Base-by-base conservation (phyloP, 2,329 filamentous ascomycete species). In the Capronia americana region DNA sequence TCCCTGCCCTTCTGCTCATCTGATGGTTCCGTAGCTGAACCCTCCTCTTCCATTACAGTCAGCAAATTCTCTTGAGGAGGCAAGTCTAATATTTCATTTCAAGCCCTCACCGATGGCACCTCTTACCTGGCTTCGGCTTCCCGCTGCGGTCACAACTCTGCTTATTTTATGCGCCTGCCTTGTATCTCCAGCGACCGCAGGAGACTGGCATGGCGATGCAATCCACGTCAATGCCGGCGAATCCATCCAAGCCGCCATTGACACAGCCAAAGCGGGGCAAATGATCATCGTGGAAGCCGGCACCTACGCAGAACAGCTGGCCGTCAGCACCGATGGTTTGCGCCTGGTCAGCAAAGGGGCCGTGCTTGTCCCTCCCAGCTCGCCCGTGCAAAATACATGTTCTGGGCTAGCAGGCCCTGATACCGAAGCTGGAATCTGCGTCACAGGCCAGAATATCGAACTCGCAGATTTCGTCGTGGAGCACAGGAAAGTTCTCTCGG, bases 241-340 rank as follows among this genome's bases (percentile, higher is more conserved):
- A 53, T 68, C 68, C 8, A 70, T 68, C 26, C 68, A 70, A 59
- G 56, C 58, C 12, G 68, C 68, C 2, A 63, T 70, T 44, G 53
- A 61, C 53, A n/a, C 63, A 12, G 65, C 68, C 20, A 41, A 65
- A 17, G 48, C 65, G 17, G 68, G 68, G 24, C 51, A 59, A n/a
- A 20, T 56, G 14, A 66, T 70, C 34, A 38, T 68, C 48, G 68
- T 70, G n/a, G 63, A 48, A 46, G 63, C 65, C 4, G 68, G 65
- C 28, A 70, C 65, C 4, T 70, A 70, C 55, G 54, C 65, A 20
- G 66, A 70, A 57, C 66, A 70, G 46, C 38, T 70, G 28, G 64
- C 66, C 20, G 60, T 70, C 30, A 62, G 46, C 17, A 65, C 57
- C 12, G 50, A 64, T 44, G 63, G 62, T 11, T 53, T 65, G 20